Conservation (phyloP, 345 rosid genomes). For the Citrus mangshanensis region DNA sequence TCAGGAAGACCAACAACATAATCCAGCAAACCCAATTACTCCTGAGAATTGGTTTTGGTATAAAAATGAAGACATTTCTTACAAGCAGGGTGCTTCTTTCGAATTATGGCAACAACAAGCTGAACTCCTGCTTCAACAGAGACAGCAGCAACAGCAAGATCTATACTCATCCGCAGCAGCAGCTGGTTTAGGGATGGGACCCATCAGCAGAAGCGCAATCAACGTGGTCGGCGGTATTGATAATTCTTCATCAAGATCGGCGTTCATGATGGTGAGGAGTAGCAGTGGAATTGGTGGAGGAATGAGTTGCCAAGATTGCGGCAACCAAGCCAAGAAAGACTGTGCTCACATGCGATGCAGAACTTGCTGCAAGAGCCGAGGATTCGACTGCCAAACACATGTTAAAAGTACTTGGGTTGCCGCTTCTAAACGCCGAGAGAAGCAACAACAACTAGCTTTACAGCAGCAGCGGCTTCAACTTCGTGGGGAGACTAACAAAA, state of each 20-base stretch:
- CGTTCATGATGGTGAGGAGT: conserved; percentile 37
- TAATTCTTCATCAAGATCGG: conserved; percentile 49
- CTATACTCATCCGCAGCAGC: conserved; percentile 59
- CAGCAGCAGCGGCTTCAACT: conserved; percentile 23
- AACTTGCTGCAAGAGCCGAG: conserved; percentile 89
- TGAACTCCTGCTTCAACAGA: conserved; percentile 35
- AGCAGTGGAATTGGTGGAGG: conserved; percentile 33
- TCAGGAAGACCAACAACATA: conserved; percentile 33
- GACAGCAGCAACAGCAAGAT: conserved; percentile 54
- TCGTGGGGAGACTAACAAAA: conserved; percentile 34
- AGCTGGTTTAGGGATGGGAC: conserved; percentile 46
- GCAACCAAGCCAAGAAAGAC: conserved; percentile 90
- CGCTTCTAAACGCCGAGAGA: conserved; percentile 75
- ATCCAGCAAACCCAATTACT: conserved; percentile 31
- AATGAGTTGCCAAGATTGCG: conserved; percentile 80
- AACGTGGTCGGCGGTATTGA: conserved; percentile 42
- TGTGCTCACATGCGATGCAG: conserved; percentile 74
- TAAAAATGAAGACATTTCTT: conserved; percentile 40
- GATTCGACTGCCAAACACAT: conserved; percentile 72
- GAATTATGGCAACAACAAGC: conserved; percentile 52
- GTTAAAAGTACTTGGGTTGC: conserved; percentile 94
- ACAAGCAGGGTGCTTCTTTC: conserved; percentile 36
- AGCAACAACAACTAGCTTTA: conserved; percentile 40
- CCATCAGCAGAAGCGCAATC: conserved; percentile 36
- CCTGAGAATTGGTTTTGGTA: conserved; percentile 63